These are phyloP conservation scores for Saccharum officinarum DNA, from an alignment of 176 grass and related monocot genomes.

Conservation along the genomic window DNA sequence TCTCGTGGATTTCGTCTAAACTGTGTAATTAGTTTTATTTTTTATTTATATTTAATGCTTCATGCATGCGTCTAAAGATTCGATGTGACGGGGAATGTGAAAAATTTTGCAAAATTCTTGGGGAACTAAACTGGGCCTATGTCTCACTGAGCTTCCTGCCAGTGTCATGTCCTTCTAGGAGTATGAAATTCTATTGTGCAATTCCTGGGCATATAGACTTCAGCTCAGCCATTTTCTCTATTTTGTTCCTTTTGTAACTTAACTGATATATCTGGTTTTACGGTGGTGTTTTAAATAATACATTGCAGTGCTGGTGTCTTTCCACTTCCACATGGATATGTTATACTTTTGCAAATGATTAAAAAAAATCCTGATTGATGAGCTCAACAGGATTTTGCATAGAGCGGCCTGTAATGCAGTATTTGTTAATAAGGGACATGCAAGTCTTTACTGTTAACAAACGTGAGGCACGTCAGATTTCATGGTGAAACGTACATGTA, in stretches of 20 bases:
- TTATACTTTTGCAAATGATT: not conserved
- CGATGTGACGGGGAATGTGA: too few relatives aligned
- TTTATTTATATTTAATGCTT: too few relatives aligned
- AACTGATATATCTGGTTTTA: not conserved
- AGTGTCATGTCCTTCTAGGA: not conserved
- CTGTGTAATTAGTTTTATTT: too few relatives aligned
- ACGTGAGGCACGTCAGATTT: not conserved
- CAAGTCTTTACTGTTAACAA: not conserved
- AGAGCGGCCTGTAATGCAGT: not conserved
- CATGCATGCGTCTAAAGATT: too few relatives aligned
- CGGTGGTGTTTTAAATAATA: not conserved
- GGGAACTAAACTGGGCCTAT: too few relatives aligned
- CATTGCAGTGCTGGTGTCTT: not conserved
- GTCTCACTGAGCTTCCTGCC: not conserved
- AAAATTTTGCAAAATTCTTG: too few relatives aligned
- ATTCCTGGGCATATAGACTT: slow-evolving; percentile 12
- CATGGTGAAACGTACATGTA: not conserved
- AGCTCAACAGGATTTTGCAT: not conserved
- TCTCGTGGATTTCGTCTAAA: too few relatives aligned
- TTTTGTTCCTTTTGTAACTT: not conserved
- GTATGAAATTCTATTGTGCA: slow-evolving; percentile 3
- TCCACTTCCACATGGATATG: not conserved
- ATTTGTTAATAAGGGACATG: not conserved
- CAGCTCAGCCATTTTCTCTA: not conserved
- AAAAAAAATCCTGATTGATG: not conserved